A percentile compares a stretch with the other conserved stretches of the same genome.
phyloP scores from a whole-genome alignment of 768 basidiomycete genomes.

The Hypsizygus marmoreus region DNA sequence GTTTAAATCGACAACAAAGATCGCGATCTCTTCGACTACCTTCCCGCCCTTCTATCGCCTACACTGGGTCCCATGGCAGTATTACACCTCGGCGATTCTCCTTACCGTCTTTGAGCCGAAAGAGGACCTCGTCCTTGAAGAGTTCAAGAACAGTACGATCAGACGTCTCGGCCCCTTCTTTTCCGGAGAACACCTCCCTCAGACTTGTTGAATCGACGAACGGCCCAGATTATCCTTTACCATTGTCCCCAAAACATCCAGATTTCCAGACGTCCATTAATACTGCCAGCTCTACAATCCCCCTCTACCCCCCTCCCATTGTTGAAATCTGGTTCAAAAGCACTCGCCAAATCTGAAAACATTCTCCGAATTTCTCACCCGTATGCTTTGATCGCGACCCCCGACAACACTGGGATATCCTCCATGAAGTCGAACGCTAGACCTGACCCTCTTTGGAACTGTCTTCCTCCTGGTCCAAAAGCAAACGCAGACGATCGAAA shows the following conservation, averaged over 20 bases:
- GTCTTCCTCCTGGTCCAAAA: not conserved
- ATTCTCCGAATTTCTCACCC: constrained; percentile 29
- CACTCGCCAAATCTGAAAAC: not conserved
- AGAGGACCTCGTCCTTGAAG: constrained; percentile 27
- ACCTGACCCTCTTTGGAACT: no score
- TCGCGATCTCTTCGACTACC: constrained; percentile 19
- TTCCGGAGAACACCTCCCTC: constrained; percentile 21
- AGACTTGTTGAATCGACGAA: constrained; percentile 22
- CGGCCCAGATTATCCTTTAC: constrained; percentile 17
- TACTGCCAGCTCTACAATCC: constrained; percentile 1
- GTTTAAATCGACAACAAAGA: constrained; percentile 5
- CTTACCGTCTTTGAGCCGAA: constrained; percentile 26
- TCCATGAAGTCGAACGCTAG: no score
- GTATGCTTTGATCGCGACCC: constrained; percentile 23
- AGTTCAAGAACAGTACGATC: constrained; percentile 21
- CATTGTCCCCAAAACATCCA: constrained; percentile 16
- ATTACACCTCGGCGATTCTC: constrained; percentile 27
- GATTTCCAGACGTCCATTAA: constrained; percentile 2
- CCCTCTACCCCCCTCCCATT: no score
- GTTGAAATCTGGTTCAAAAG: no score
- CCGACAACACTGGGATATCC: not conserved
- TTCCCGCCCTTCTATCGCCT: constrained; percentile 18
- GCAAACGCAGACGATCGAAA: constrained; percentile 4
- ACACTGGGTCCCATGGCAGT: constrained; percentile 10
- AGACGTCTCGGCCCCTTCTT: constrained; percentile 11